Base-by-base conservation (phyloP, 2,329 filamentous ascomycete species). In the Xylariaceae sp. region DNA sequence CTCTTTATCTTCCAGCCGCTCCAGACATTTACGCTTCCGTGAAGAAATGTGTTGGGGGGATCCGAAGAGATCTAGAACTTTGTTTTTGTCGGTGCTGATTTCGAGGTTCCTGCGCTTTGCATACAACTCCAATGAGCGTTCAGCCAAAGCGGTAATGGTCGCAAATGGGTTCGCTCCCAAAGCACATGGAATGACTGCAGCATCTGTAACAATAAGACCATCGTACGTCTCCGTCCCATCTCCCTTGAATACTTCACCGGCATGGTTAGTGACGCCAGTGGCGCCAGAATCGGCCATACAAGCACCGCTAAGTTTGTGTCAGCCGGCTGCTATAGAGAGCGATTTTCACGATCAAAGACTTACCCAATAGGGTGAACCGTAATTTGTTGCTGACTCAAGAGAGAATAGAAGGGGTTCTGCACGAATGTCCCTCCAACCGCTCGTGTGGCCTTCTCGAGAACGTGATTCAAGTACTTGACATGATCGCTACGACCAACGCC, bases 91-190 rank as follows among this genome's bases (percentile, higher is more conserved):
- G 2, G 73, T 70, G 55, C 79, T 76, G 48, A 87, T 80, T 5
- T 54, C 59, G 9, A 86, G 74, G 0, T 66, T 64, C 6, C 75
- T 66, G 7, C 73, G 72, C 48, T 72, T 61, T 2, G 79, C 76
- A 47, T 82, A 81, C 5, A 77, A 68, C 48, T 84, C 81, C 6
- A 89, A 79, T 0, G 83, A 82, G 8, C 87, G 77, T 71, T 90
- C 87, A 0, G 87, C 86, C 17, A 91, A 78, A 2, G 87, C 87
- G 0, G 86, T 82, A 61, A 90, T 90, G 1, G 87, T 90, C 1
- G 87, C 87, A 49, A 88, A 81, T 0, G 87, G 87, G 65, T 90
- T 90, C 3, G 86, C 84, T 12, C 86, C 81, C 2, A 90, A 75
- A 0, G 87, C 81, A 6, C 81, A 80, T 0, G 87, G 87, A 14